A percentile compares a stretch with the other conserved stretches of the same genome.
Evolutionary conservation across 164 flowering plant species (phyloP).

Genomic region (Platanus orientalis): DNA sequence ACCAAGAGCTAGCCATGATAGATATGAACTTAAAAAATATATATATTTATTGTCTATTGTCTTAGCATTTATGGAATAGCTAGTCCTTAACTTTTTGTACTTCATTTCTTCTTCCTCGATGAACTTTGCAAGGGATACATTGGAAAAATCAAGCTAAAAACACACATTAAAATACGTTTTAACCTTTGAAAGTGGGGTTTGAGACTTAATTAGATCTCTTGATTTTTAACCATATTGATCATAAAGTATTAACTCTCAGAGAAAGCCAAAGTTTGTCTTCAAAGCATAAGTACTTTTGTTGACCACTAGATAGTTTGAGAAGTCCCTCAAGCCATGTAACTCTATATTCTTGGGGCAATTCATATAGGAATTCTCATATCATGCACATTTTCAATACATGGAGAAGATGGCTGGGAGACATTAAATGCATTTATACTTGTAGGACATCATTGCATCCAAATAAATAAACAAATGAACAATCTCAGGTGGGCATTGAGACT

Average conservation of each 20-base stretch:
- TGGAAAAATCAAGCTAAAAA: neutral
- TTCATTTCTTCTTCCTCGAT: neutral
- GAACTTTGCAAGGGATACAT: neutral
- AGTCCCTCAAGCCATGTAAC: neutral
- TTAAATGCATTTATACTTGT: neutral
- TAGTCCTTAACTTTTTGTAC: neutral
- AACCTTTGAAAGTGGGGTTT: neutral
- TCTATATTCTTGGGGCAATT: conserved; percentile 1
- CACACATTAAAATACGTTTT: too few relatives aligned
- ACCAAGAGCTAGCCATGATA: too few relatives aligned
- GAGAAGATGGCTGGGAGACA: conserved; percentile 8
- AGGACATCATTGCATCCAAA: neutral
- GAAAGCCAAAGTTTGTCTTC: neutral
- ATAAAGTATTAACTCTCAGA: neutral
- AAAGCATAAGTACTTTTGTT: neutral
- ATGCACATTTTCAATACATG: conserved; percentile 10
- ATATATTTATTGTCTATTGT: too few relatives aligned
- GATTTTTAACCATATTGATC: neutral
- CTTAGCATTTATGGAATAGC: neutral
- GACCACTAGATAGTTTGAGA: neutral
- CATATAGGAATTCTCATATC: conserved; percentile 1
- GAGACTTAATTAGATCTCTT: neutral
- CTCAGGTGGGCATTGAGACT: neutral
- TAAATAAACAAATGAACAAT: neutral
- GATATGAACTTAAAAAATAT: too few relatives aligned